Conservation (phyloP, 2,329 filamentous ascomycete genomes). For the Akanthomyces uredinophilus region DNA sequence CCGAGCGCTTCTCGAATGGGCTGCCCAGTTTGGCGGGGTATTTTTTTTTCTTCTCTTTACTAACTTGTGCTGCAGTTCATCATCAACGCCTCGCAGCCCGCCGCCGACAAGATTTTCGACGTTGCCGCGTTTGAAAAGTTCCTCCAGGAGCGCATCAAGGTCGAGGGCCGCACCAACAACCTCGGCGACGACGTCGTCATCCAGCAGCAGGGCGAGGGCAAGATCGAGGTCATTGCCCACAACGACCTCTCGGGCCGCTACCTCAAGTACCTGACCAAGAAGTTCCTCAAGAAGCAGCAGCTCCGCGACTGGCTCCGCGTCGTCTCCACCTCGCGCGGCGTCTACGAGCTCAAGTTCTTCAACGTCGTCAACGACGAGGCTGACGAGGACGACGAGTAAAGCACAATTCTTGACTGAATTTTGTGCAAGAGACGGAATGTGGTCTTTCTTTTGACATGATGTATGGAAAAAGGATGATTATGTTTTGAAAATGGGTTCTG, state of each 20-base stretch:
- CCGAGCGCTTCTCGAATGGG: background rate
- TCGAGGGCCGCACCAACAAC: constrained; percentile 96
- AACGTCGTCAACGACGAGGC: constrained; percentile 98
- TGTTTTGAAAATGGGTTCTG: constrained; percentile 3
- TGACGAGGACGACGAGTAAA: constrained; percentile 97
- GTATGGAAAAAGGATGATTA: background rate
- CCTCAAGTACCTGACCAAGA: constrained; percentile 99
- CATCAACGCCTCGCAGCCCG: constrained; percentile 98
- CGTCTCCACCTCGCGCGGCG: constrained; percentile 94
- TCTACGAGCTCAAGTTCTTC: constrained; percentile 99
- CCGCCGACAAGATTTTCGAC: constrained; percentile 99
- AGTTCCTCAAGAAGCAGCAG: constrained; percentile 99
- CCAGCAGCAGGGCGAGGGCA: constrained; percentile 87
- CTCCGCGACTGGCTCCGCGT: constrained; percentile 99
- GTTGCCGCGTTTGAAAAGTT: constrained; percentile 99
- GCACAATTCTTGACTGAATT: constrained; percentile 15
- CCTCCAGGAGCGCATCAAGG: constrained; percentile 99
- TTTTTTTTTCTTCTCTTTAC: background rate
- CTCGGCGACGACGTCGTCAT: constrained; percentile 90
- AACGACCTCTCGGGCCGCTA: constrained; percentile 98
- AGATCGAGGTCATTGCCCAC: constrained; percentile 96
- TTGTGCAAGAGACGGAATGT: background rate
- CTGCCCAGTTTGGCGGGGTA: background rate
- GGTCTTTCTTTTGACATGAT: background rate
- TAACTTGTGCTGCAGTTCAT: constrained; percentile 64